phyloP scores from a whole-genome alignment of 192 early-diverging fungal genomes.

The Coemansia sp. region DNA sequence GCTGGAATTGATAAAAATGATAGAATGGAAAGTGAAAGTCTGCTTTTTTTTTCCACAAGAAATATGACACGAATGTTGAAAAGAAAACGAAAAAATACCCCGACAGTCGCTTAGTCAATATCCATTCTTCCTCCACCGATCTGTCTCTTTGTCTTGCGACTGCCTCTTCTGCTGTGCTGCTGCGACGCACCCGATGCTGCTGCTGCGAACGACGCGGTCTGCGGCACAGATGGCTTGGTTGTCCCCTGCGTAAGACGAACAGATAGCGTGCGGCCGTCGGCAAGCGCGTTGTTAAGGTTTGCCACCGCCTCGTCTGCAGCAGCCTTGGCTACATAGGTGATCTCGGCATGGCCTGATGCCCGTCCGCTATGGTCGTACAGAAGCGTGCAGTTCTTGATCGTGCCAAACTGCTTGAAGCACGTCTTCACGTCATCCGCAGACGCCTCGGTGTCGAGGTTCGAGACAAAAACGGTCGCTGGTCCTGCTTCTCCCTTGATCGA shows the following conservation, averaged over 20 bases:
- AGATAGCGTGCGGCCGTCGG: constrained; percentile 49
- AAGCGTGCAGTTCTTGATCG: constrained; percentile 48
- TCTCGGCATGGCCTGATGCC: constrained; percentile 52
- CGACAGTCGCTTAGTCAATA: constrained; percentile 26
- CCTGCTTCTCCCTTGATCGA: constrained; percentile 49
- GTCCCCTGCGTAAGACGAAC: constrained; percentile 22
- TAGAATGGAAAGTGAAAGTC: not conserved
- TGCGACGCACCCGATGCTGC: not conserved
- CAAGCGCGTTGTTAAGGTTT: constrained; percentile 45
- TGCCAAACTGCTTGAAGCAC: constrained; percentile 56
- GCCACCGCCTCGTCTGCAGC: constrained; percentile 45
- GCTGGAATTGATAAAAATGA: not conserved
- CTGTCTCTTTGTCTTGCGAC: constrained; percentile 6
- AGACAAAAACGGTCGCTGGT: constrained; percentile 45
- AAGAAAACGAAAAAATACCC: not conserved
- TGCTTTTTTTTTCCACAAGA: not conserved
- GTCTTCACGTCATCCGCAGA: constrained; percentile 53
- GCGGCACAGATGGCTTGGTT: not conserved
- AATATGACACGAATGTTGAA: not conserved
- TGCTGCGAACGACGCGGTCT: constrained; percentile 12
- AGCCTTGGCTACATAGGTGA: constrained; percentile 40
- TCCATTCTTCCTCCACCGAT: constrained; percentile 37
- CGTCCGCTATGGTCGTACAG: constrained; percentile 44
- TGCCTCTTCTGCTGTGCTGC: constrained; percentile 1
- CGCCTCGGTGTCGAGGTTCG: constrained; percentile 52